Conservation (phyloP, 2,329 filamentous ascomycete species). For the Colletotrichum sp. region DNA sequence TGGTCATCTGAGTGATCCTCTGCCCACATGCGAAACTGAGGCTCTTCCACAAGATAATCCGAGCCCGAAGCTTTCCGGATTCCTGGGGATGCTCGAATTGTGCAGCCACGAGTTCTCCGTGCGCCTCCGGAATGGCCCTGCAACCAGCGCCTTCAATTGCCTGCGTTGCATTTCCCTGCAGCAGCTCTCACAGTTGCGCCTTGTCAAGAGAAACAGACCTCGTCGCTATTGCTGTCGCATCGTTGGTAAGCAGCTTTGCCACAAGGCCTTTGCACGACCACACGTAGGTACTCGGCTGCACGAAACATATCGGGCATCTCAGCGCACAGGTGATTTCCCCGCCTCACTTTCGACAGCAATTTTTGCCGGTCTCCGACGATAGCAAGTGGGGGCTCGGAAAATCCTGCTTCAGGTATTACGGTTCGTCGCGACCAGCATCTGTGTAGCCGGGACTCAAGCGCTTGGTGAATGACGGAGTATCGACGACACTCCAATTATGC, state of each 20-base stretch:
- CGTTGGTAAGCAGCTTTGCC: background rate
- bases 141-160: background rate
- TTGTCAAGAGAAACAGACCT: background rate
- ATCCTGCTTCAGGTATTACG: background rate
- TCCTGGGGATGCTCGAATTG: background rate
- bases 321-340: background rate
- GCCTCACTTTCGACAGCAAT: background rate
- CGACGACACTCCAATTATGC: background rate
- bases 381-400: background rate
- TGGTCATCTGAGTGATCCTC: background rate
- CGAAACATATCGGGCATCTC: background rate
- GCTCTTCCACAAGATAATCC: background rate
- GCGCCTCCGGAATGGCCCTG: background rate
- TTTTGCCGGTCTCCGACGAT: background rate
- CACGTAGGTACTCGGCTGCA: background rate
- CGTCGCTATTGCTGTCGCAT: background rate
- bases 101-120: background rate
- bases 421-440: slow-evolving; percentile 1
- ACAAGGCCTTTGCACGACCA: background rate
- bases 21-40: background rate
- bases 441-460: background rate
- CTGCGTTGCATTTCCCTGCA: background rate
- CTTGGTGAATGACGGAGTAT: background rate
- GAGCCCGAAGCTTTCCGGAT: background rate
- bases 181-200: background rate